phyloP scores from a whole-genome alignment of 2,329 filamentous ascomycete genomes.

The Pseudonectria foliicola region DNA sequence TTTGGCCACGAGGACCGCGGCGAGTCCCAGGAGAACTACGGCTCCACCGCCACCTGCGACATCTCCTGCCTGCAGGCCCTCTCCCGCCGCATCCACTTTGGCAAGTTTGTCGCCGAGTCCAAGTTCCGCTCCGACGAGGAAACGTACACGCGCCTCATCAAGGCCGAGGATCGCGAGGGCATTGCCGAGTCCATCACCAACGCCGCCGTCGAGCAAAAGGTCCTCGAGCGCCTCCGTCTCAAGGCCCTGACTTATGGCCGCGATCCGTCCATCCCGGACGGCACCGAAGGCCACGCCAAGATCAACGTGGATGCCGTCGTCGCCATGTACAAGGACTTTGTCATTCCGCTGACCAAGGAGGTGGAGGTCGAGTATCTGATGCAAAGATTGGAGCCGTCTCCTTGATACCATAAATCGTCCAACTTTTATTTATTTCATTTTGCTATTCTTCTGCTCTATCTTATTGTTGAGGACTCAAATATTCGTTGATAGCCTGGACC shows the following conservation, averaged over 20 bases:
- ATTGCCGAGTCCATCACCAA: slow-evolving; percentile 92
- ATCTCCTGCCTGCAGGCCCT: slow-evolving; percentile 85
- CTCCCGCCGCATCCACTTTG: slow-evolving; percentile 88
- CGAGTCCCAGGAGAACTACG: slow-evolving; percentile 90
- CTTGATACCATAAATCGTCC: slow-evolving; percentile 15
- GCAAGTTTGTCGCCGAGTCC: slow-evolving; percentile 94
- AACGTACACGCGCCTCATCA: slow-evolving; percentile 75
- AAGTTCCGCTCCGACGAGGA: slow-evolving; percentile 85
- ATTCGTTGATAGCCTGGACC: slow-evolving; percentile 68
- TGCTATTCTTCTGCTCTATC: slow-evolving; percentile 1
- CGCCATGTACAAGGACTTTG: slow-evolving; percentile 81
- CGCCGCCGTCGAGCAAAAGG: slow-evolving; percentile 79
- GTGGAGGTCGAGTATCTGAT: slow-evolving; percentile 98
- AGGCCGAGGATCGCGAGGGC: slow-evolving; percentile 67
- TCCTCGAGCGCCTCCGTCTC: slow-evolving; percentile 74
- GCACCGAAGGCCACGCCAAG: slow-evolving; percentile 57
- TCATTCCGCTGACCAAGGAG: slow-evolving; percentile 96
- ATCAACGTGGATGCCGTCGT: slow-evolving; percentile 91
- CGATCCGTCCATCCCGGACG: slow-evolving; percentile 62
- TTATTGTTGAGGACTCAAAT: slow-evolving; percentile 52
- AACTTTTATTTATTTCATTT: no score
- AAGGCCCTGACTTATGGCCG: slow-evolving; percentile 94
- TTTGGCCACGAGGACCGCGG: slow-evolving; percentile 73
- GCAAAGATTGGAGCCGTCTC: slow-evolving; percentile 62
- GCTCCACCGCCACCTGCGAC: slow-evolving; percentile 83